These are phyloP conservation scores for Metschnikowia lochheadii DNA, from an alignment of 805 yeast species.

Conservation along the genomic window DNA sequence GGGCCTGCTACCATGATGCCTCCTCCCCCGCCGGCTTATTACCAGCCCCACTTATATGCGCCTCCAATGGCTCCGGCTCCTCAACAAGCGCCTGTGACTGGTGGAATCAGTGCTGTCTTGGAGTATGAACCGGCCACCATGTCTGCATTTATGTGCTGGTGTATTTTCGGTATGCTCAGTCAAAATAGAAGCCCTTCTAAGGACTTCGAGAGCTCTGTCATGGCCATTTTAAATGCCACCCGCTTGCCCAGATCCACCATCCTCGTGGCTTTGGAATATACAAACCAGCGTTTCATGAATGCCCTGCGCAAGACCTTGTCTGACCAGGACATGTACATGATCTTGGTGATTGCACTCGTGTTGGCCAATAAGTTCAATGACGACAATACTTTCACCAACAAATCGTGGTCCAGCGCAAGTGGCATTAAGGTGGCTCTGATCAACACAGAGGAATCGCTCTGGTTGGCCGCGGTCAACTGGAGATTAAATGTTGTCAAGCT, in stretches of 20 bases:
- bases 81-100: constrained; percentile 33
- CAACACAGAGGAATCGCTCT: constrained; percentile 64
- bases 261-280: constrained; percentile 71
- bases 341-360: constrained; percentile 64
- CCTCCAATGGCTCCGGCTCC: constrained; percentile 4
- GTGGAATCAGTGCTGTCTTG: constrained; percentile 73
- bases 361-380: constrained; percentile 93
- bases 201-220: constrained; percentile 55
- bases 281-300: constrained; percentile 54
- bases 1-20: constrained; percentile 9
- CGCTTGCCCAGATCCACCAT: constrained; percentile 82
- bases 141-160: constrained; percentile 76
- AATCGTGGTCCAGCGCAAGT: constrained; percentile 95
- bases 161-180: constrained; percentile 64
- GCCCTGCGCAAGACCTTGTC: constrained; percentile 18
- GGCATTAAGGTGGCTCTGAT: constrained; percentile 61
- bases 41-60: constrained; percentile 11
- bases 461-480: constrained; percentile 64
- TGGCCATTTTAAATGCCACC: constrained; percentile 76
- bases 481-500: constrained; percentile 43
- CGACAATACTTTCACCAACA: constrained; percentile 93
- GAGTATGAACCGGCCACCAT: constrained; percentile 77
- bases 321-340: constrained; percentile 45
- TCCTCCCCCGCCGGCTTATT: constrained; percentile 10
- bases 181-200: constrained; percentile 42